These are phyloP conservation scores for Tetracladium setigerum DNA, from an alignment of 495 filamentous ascomycete genomes.

Conservation along the genomic window DNA sequence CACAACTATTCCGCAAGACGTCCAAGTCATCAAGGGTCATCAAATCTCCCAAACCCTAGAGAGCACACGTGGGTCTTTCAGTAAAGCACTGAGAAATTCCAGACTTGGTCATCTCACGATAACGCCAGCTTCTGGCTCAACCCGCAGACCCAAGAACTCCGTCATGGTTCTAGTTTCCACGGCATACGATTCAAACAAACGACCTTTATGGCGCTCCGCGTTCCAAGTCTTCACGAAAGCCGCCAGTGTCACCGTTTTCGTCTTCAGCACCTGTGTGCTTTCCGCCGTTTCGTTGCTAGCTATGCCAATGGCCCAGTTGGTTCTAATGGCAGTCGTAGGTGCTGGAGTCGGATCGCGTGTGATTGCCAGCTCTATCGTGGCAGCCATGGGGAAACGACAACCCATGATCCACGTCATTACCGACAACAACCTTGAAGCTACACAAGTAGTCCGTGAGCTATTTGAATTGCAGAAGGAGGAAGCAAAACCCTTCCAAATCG, in stretches of 20 bases:
- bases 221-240: slow-evolving; percentile 4
- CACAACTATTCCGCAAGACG: slow-evolving; percentile 5
- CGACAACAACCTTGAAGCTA: neutral
- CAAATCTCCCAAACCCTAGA: neutral
- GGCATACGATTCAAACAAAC: neutral
- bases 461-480: no score
- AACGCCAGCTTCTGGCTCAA: neutral
- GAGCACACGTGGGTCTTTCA: neutral
- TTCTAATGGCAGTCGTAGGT: neutral
- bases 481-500: neutral
- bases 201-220: no score
- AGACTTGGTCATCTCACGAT: neutral
- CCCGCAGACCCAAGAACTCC: neutral
- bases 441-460: no score
- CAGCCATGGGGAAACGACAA: neutral
- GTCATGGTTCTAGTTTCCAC: neutral
- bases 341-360: neutral
- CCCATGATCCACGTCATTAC: slow-evolving; percentile 10
- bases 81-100: neutral
- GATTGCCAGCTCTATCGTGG: slow-evolving; percentile 1
- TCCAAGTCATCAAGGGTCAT: slow-evolving; percentile 1
- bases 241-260: slow-evolving; percentile 7
- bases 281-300: slow-evolving; percentile 4
- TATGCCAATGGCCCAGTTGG: slow-evolving; percentile 6
- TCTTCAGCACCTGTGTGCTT: slow-evolving; percentile 10